Conservation (phyloP, 129 eudicot species). For the Flaveria robusta region DNA sequence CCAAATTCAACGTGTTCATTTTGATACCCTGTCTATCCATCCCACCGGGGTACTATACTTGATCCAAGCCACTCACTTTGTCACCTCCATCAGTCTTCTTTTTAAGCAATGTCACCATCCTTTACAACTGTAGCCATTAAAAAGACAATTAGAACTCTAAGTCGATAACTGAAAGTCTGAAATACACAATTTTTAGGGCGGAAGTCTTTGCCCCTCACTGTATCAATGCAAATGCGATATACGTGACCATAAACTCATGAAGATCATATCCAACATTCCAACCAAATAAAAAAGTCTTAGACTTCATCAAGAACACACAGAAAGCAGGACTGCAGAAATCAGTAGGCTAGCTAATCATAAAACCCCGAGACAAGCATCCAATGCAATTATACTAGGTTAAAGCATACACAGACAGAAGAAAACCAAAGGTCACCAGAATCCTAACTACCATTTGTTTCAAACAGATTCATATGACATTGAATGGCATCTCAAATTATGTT, state of each 20-base stretch:
- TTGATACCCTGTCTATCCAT: neutral
- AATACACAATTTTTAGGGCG: neutral
- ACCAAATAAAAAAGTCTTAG: neutral
- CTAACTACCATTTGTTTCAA: neutral
- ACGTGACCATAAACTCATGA: neutral
- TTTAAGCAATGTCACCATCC: slow-evolving; percentile 1
- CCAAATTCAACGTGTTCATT: neutral
- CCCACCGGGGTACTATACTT: neutral
- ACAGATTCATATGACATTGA: neutral
- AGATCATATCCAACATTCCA: neutral
- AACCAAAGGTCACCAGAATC: neutral
- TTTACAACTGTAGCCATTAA: neutral
- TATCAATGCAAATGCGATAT: neutral
- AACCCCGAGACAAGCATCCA: neutral
- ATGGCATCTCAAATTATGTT: neutral
- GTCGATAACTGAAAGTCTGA: too few species aligned
- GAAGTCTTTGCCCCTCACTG: neutral
- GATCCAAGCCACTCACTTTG: neutral
- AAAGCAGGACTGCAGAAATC: neutral
- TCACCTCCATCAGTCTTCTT: neutral
- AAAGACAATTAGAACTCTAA: neutral
- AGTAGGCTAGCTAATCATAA: neutral
- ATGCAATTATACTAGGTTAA: neutral
- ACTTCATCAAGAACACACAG: neutral
- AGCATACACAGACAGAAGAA: neutral